These are phyloP conservation scores for Chaetomium olivaceum DNA, from an alignment of 2,329 filamentous ascomycete genomes.

Conservation along the genomic window DNA sequence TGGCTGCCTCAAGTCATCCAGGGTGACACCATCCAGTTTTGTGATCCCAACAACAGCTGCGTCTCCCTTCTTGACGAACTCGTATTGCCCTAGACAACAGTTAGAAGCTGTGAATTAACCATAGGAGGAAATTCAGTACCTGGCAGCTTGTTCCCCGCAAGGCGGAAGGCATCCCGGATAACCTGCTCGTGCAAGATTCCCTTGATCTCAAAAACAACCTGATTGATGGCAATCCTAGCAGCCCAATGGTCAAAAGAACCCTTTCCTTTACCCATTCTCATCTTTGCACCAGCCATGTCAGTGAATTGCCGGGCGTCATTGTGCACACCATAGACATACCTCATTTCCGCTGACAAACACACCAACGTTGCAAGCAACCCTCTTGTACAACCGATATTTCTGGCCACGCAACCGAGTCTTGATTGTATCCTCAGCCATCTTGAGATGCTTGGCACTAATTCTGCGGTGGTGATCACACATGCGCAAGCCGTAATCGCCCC, in stretches of 20 bases:
- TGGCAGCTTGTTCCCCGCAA: slow-evolving; percentile 93
- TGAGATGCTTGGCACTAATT: slow-evolving; percentile 82
- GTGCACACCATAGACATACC: slow-evolving; percentile 45
- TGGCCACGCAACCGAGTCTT: slow-evolving; percentile 83
- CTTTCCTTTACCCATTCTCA: slow-evolving; percentile 99
- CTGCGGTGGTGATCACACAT: slow-evolving; percentile 92
- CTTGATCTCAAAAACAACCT: slow-evolving; percentile 89
- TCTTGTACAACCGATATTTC: slow-evolving; percentile 89
- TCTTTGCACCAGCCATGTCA: slow-evolving; percentile 45
- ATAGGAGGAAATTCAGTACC: slow-evolving; percentile 50
- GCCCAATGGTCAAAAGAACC: slow-evolving; percentile 98
- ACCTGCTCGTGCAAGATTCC: slow-evolving; percentile 94
- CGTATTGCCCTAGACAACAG: slow-evolving; percentile 66
- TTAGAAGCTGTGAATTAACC: slow-evolving; percentile 6
- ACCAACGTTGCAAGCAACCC: slow-evolving; percentile 88
- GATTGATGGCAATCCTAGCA: slow-evolving; percentile 82
- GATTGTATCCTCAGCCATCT: slow-evolving; percentile 92
- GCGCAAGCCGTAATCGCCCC: slow-evolving; percentile 93
- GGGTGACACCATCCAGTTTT: slow-evolving; percentile 80
- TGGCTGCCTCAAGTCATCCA: slow-evolving; percentile 80
- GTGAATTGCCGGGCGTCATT: neutral
- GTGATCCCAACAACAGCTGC: slow-evolving; percentile 88
- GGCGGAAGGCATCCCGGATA: slow-evolving; percentile 85
- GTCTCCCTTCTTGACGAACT: slow-evolving; percentile 93
- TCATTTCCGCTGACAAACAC: slow-evolving; percentile 97